Percentiles rank a stretch among this genome's conserved stretches.
Conservation (phyloP, 768 basidiomycete species). For the Lactarius sp. region DNA sequence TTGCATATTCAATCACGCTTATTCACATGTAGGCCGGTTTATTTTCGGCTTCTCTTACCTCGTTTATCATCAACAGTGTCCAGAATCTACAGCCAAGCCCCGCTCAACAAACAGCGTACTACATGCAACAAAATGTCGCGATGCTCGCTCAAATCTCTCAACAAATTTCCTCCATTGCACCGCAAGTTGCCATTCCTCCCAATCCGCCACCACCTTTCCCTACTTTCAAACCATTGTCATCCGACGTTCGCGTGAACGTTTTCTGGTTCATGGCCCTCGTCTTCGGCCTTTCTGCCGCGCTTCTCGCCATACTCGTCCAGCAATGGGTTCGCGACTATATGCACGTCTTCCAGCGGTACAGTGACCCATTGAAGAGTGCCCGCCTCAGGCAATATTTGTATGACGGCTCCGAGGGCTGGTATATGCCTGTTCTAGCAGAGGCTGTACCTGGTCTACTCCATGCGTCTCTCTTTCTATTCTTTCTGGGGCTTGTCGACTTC, state of each 20-base stretch:
- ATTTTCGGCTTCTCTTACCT: neutral
- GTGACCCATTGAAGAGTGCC: slow-evolving; percentile 32
- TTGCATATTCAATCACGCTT: neutral
- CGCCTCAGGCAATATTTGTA: slow-evolving; percentile 37
- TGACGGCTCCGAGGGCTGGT: slow-evolving; percentile 39
- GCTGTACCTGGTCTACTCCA: slow-evolving; percentile 46
- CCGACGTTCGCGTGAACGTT: slow-evolving; percentile 38
- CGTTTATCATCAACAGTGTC: neutral
- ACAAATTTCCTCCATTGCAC: slow-evolving; percentile 5
- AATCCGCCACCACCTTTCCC: neutral
- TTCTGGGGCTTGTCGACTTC: slow-evolving; percentile 45
- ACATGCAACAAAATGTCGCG: slow-evolving; percentile 1
- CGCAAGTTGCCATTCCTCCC: neutral
- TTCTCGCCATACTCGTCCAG: slow-evolving; percentile 45
- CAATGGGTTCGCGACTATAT: slow-evolving; percentile 44
- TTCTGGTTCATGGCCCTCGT: slow-evolving; percentile 38
- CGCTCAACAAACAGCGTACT: neutral
- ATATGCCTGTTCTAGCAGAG: slow-evolving; percentile 39
- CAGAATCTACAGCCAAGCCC: neutral
- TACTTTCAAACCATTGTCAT: slow-evolving; percentile 26
- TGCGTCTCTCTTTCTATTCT: slow-evolving; percentile 45
- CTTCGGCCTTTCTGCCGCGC: slow-evolving; percentile 40
- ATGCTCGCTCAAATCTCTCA: slow-evolving; percentile 14
- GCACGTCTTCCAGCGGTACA: slow-evolving; percentile 30
- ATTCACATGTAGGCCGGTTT: neutral